Conservation (phyloP, 139 green algal genomes). For the Chlorella sp. region DNA sequence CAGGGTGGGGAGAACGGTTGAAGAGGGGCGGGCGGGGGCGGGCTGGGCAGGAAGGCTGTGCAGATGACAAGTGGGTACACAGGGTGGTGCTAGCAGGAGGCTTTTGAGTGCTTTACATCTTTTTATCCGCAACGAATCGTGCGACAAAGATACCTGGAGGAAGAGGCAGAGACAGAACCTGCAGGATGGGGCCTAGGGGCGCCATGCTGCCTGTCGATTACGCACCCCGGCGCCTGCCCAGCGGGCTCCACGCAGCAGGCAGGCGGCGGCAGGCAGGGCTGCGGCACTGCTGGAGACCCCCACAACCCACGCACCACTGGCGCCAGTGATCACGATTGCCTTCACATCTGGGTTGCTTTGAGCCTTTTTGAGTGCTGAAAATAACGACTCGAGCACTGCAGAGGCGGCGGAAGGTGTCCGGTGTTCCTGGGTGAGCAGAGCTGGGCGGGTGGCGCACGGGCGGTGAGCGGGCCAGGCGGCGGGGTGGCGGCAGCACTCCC, state of each 20-base stretch:
- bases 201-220: not conserved
- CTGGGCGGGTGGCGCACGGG: not conserved
- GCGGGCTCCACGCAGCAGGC: not conserved
- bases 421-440: too few relatives aligned
- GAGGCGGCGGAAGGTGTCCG: not conserved
- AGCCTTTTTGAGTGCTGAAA: constrained; percentile 68
- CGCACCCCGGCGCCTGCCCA: too few relatives aligned
- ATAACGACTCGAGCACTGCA: constrained; percentile 82
- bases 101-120: not conserved
- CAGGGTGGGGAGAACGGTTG: too few relatives aligned
- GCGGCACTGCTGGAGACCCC: too few relatives aligned
- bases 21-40: not conserved
- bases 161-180: not conserved
- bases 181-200: too few relatives aligned
- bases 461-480: not conserved
- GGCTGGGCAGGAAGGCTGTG: not conserved
- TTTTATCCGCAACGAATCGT: too few relatives aligned
- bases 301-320: not conserved
- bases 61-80: not conserved
- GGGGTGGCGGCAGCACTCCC: not conserved
- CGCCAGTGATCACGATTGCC: constrained; percentile 89
- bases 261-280: not conserved
- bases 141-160: too few relatives aligned
- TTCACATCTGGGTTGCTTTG: constrained; percentile 76
- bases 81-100: not conserved